phyloP scores from a whole-genome alignment of 108 stramenopile genomes.

The Nitzschia inconspicua region DNA sequence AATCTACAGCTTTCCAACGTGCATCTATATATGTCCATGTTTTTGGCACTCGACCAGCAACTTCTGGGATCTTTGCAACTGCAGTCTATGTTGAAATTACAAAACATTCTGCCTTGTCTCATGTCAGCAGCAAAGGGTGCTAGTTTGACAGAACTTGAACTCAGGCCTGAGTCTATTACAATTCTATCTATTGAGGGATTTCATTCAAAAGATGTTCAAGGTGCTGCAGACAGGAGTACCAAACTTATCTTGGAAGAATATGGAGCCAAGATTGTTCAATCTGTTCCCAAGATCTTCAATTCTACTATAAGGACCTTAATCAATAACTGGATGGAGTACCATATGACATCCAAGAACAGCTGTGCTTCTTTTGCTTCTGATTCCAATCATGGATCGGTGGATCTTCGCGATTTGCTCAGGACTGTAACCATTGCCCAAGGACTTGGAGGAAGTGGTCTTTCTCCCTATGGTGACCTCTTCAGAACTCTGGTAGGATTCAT shows the following conservation, averaged over 20 bases:
- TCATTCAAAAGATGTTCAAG: constrained; percentile 4
- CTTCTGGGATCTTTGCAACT: constrained; percentile 20
- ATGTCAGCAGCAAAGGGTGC: constrained; percentile 39
- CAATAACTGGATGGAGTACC: constrained; percentile 26
- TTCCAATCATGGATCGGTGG: constrained; percentile 12
- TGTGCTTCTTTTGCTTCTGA: neutral
- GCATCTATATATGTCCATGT: constrained; percentile 37
- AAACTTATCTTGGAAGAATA: constrained; percentile 20
- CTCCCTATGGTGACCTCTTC: constrained; percentile 58
- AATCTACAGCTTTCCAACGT: constrained; percentile 42
- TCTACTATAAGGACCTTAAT: constrained; percentile 20
- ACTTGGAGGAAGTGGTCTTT: constrained; percentile 40
- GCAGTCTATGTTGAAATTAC: constrained; percentile 43
- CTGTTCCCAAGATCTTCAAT: constrained; percentile 31
- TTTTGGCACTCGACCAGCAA: constrained; percentile 55
- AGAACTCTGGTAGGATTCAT: constrained; percentile 29
- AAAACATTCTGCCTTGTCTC: constrained; percentile 54
- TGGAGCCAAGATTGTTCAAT: constrained; percentile 14
- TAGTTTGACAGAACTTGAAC: constrained; percentile 42
- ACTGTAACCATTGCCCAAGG: constrained; percentile 16
- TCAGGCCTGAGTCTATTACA: constrained; percentile 8
- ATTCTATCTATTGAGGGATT: constrained; percentile 15
- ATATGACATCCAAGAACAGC: constrained; percentile 4
- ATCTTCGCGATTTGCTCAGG: constrained; percentile 64
- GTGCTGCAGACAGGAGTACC: constrained; percentile 2